phyloP scores from a whole-genome alignment of 148 eudicot species.

The Persicaria maculosa region DNA sequence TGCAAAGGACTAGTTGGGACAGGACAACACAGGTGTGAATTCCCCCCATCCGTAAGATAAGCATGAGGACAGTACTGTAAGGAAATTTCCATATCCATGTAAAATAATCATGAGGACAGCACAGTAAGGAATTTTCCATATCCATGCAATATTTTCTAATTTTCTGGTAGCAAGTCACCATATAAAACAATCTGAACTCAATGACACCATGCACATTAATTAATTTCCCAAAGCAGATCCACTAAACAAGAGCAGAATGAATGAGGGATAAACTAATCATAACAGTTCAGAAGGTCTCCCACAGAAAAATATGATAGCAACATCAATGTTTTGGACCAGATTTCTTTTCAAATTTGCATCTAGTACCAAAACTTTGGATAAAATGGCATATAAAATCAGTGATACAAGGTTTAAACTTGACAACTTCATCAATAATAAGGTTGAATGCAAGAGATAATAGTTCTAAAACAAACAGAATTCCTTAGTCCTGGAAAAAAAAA shows the following conservation, averaged over 20 bases:
- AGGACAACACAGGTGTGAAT: no score
- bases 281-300: background rate
- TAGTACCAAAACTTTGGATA: background rate
- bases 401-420: background rate
- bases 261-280: background rate
- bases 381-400: background rate
- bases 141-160: background rate
- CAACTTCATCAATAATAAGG: no score
- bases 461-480: background rate
- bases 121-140: background rate
- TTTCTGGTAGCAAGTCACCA: background rate
- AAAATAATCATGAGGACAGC: background rate
- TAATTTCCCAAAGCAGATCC: background rate
- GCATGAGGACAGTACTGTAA: no score
- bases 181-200: background rate
- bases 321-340: no score
- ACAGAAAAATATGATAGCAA: no score
- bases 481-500: background rate
- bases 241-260: background rate
- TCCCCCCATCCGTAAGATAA: no score
- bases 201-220: background rate
- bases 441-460: no score
- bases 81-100: no score
- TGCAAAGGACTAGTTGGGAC: no score
- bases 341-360: background rate